Base-by-base conservation (phyloP, 768 basidiomycete species). In the Ephemerocybe angulata region DNA sequence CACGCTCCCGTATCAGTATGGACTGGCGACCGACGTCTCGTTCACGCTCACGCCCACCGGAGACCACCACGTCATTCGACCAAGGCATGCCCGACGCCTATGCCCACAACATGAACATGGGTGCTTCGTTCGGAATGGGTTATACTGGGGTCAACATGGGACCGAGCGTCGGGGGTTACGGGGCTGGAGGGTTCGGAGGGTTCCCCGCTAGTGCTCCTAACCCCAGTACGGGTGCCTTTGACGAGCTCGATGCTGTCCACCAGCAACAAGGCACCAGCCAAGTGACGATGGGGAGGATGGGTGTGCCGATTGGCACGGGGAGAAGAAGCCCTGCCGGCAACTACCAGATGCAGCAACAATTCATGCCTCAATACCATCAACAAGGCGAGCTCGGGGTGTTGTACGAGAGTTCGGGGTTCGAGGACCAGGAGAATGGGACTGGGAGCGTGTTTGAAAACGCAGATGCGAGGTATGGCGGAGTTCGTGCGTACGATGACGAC, bases 1-100 rank as follows among this genome's bases (percentile, higher is more conserved):
- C 93, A 24, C 82, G 93, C 63, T 95, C 93, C 13, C 84, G 93
- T 22, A 86, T 87, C 62, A 86, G 89, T 21, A 93, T 95, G 90
- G 93, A 95, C 68, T 94, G 93, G 93, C 78, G 87, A 54, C 86
- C 89, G 30, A 72, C 84, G 50, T 86, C 83, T 70, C 85, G 88
- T 52, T 90, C 89, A 28, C 83, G 87, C 51, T 90, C 88, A 41
- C 81, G 91, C 33, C 86, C 88, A 19, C 84, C 88, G 28, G 82
- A 84, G 59, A 63, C 79, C 24, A 68, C 71, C 53, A 69, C 70
- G 10, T 71, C 73, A 46, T 78, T 82, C 63, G 81, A 84, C 54
- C 82, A 80, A 38, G 21, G 29, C 38, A 55, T 55, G 54, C 28
- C 25, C 43, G 54, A 55, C 42, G 41, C 47, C 33, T 49, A 41